Evolutionary conservation across 345 rosid species (phyloP).

Genomic region (Citrus medica): DNA sequence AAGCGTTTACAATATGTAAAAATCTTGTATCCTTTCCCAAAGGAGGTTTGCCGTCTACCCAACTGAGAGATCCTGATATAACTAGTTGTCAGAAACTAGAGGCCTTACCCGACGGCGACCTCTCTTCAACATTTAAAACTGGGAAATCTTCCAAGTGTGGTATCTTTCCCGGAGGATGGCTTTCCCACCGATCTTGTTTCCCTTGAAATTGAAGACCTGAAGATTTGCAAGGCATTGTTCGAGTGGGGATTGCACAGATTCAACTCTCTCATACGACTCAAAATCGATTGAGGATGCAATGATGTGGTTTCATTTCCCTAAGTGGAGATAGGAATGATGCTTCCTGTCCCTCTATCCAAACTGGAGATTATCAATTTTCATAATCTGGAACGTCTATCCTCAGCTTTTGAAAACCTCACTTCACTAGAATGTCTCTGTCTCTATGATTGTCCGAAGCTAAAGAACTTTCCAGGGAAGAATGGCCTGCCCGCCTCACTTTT

Average conservation of each 20-base stretch:
- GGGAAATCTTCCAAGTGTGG: neutral
- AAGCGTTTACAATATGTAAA: neutral
- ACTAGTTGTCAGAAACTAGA: neutral
- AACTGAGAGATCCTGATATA: neutral
- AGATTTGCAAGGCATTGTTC: neutral
- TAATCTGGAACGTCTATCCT: neutral
- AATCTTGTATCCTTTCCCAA: conserved; percentile 5
- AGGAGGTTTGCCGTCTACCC: neutral
- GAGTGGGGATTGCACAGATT: conserved; percentile 25
- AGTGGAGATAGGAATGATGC: conserved; percentile 9
- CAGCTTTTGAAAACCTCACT: conserved; percentile 7
- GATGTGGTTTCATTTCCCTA: conserved; percentile 14
- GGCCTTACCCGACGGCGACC: neutral
- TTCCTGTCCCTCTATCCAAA: neutral
- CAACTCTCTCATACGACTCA: neutral
- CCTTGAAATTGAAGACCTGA: neutral
- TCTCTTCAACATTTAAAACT: neutral
- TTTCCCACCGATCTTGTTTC: neutral
- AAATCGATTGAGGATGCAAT: conserved; percentile 5
- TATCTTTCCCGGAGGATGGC: neutral
- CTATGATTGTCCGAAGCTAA: conserved; percentile 10
- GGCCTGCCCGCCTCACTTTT: neutral
- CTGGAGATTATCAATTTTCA: conserved; percentile 5
- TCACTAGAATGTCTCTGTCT: conserved; percentile 9
- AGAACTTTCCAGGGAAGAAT: neutral